Percentiles rank a stretch among this genome's conserved stretches.
Evolutionary conservation across 805 yeast species (phyloP).

Genomic region (Yarrowia divulgata): DNA sequence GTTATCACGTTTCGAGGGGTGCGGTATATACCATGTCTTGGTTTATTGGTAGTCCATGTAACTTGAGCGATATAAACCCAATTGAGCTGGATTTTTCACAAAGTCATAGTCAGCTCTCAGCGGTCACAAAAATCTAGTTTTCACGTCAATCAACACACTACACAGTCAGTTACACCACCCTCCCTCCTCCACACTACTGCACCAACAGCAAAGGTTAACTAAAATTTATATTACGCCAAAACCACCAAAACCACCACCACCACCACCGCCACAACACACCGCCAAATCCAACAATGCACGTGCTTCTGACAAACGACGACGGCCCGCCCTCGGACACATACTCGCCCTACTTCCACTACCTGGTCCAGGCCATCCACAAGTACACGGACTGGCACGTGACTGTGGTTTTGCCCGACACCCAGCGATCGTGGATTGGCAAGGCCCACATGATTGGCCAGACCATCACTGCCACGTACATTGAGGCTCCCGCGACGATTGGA

Average conservation of each 20-base stretch:
- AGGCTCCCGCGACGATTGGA: constrained; percentile 43
- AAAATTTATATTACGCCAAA: background rate
- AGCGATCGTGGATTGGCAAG: constrained; percentile 96
- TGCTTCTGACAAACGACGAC: constrained; percentile 82
- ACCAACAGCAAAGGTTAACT: background rate
- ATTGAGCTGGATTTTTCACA: too few relatives aligned
- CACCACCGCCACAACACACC: background rate
- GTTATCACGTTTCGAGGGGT: too few relatives aligned
- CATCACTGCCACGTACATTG: constrained; percentile 56
- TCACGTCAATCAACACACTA: too few relatives aligned
- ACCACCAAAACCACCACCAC: background rate
- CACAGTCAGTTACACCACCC: too few relatives aligned
- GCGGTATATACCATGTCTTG: too few relatives aligned
- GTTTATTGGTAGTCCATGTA: too few relatives aligned
- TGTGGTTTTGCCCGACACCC: constrained; percentile 80
- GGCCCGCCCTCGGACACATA: constrained; percentile 84
- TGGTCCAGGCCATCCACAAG: constrained; percentile 70
- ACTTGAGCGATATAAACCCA: too few relatives aligned
- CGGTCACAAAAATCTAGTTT: too few relatives aligned
- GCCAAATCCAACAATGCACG: background rate
- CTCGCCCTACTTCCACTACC: constrained; percentile 85
- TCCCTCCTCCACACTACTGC: too few relatives aligned
- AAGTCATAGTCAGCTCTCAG: too few relatives aligned
- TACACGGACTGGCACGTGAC: constrained; percentile 84
- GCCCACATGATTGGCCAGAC: constrained; percentile 78